These are phyloP conservation scores for Coniochaeta sp. DNA, from an alignment of 2,329 filamentous ascomycete species.

Conservation along the genomic window DNA sequence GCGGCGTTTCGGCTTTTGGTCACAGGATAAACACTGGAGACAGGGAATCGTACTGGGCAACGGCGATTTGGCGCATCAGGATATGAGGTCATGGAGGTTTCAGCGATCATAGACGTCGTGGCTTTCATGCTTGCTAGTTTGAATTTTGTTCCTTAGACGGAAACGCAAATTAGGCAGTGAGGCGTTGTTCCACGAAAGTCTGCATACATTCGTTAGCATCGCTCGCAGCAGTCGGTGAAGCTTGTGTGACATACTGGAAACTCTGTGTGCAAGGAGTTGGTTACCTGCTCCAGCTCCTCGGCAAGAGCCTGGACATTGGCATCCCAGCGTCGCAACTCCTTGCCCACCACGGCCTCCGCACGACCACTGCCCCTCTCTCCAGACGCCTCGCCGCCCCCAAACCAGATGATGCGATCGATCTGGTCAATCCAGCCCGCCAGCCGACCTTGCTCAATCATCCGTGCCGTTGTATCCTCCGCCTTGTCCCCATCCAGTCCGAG, in stretches of 20 bases:
- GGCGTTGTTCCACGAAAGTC: background rate
- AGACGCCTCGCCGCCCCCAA: constrained; percentile 66
- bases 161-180: background rate
- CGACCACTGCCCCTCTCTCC: constrained; percentile 62
- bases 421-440: constrained; percentile 88
- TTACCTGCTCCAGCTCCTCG: constrained; percentile 50
- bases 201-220: background rate
- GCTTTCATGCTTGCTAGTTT: background rate
- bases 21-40: background rate
- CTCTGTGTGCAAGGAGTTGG: constrained; percentile 49
- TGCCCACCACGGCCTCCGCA: constrained; percentile 55
- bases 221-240: background rate
- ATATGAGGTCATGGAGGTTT: background rate
- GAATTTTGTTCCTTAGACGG: background rate
- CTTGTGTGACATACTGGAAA: constrained; percentile 52
- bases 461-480: constrained; percentile 85
- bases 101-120: background rate
- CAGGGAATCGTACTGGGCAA: background rate
- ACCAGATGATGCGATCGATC: constrained; percentile 81
- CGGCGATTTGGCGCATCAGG: background rate
- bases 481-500: constrained; percentile 72
- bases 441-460: constrained; percentile 93
- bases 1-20: background rate
- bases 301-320: constrained; percentile 77
- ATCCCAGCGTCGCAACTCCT: constrained; percentile 81